Evolutionary conservation across 163 green algal genomes (phyloP).

Genomic region (Trebouxiophyceae sp.): DNA sequence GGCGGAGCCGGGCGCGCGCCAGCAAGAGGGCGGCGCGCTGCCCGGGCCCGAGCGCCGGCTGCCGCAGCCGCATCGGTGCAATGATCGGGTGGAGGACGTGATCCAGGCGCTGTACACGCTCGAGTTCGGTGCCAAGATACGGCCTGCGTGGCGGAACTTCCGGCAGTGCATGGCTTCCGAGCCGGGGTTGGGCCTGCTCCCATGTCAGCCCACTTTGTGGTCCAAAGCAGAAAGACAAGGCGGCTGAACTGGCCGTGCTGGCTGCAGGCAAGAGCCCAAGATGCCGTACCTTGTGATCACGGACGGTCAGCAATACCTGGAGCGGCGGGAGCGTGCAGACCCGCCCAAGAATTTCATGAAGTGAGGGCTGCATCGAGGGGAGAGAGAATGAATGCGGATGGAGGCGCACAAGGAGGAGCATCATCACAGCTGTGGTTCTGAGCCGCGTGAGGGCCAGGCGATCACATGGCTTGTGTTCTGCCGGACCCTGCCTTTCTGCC

Average conservation of each 20-base stretch:
- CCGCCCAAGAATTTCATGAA: not conserved
- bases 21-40: too few species aligned
- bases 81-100: constrained; percentile 38
- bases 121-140: constrained; percentile 29
- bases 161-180: constrained; percentile 31
- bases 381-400: too few species aligned
- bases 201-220: not conserved
- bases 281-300: constrained; percentile 27
- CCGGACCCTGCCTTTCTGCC: too few species aligned
- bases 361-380: not conserved
- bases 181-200: constrained; percentile 15
- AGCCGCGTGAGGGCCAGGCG: too few species aligned
- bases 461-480: too few species aligned
- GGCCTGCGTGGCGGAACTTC: constrained; percentile 26
- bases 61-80: constrained; percentile 32
- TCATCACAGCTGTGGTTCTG: too few species aligned
- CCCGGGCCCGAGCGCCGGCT: not conserved
- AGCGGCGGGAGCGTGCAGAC: not conserved
- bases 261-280: constrained; percentile 23
- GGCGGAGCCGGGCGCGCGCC: too few species aligned
- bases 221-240: not conserved
- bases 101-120: constrained; percentile 33
- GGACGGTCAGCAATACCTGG: constrained; percentile 27
- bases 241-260: not conserved
- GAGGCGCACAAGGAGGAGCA: too few species aligned